These are phyloP conservation scores for Maudiozyma turicensis DNA, from an alignment of 805 yeast species.

Conservation along the genomic window DNA sequence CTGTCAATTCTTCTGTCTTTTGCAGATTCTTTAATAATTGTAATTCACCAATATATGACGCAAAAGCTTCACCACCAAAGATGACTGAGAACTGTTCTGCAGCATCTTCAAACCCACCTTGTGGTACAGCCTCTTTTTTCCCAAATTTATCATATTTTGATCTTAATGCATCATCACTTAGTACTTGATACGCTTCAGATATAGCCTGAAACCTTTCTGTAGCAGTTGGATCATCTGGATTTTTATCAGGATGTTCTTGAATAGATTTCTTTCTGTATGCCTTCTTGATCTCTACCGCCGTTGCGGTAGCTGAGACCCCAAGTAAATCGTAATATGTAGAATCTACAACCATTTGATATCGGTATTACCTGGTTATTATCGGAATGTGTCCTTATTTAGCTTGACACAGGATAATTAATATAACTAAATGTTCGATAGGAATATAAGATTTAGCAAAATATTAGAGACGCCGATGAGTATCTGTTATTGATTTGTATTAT, in stretches of 20 bases:
- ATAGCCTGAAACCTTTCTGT: conserved; percentile 56
- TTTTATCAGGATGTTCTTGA: conserved; percentile 73
- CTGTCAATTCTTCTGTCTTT: conserved; percentile 44
- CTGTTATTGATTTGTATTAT: too few species aligned
- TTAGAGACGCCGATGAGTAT: too few species aligned
- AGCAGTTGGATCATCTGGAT: conserved; percentile 66
- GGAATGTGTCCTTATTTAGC: too few species aligned
- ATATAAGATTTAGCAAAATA: too few species aligned
- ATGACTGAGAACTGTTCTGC: conserved; percentile 59
- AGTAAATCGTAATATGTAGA: conserved; percentile 62
- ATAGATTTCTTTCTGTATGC: conserved; percentile 73
- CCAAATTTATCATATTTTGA: conserved; percentile 67
- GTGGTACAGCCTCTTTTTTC: conserved; percentile 59
- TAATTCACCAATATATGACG: conserved; percentile 80
- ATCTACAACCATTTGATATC: conserved; percentile 58
- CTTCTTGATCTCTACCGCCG: conserved; percentile 60
- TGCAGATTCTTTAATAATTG: conserved; percentile 68
- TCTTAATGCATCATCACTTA: conserved; percentile 55
- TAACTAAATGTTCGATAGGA: too few species aligned
- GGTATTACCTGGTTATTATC: neutral
- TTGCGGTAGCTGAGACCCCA: conserved; percentile 48
- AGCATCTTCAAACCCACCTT: conserved; percentile 69
- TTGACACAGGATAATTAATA: too few species aligned
- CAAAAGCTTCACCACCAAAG: conserved; percentile 87
- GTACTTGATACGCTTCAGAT: conserved; percentile 68